These are phyloP conservation scores for Apiospora koreana DNA, from an alignment of 2,329 filamentous ascomycete species.

Conservation along the genomic window DNA sequence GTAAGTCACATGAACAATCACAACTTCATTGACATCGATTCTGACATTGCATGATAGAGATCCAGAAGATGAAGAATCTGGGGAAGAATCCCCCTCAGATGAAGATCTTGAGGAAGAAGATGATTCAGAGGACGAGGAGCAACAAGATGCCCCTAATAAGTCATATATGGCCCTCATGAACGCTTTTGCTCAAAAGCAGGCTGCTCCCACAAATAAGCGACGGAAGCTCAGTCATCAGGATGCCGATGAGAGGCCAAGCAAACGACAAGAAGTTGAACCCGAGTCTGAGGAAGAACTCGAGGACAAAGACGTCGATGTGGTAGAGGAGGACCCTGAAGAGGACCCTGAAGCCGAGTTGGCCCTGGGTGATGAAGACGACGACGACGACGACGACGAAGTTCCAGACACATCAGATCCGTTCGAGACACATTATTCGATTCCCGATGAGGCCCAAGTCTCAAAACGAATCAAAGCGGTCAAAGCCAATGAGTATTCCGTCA, in stretches of 20 bases:
- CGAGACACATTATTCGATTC: slow-evolving; percentile 74
- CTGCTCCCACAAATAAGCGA: slow-evolving; percentile 52
- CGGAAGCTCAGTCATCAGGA: slow-evolving; percentile 52
- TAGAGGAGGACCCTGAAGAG: slow-evolving; percentile 50
- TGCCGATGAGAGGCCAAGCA: slow-evolving; percentile 22
- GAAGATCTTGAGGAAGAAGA: slow-evolving; percentile 45
- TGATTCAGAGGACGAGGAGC: slow-evolving; percentile 44
- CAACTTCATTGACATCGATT: not conserved
- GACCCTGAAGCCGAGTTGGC: slow-evolving; percentile 37
- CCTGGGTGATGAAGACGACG: slow-evolving; percentile 38
- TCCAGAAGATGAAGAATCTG: slow-evolving; percentile 33
- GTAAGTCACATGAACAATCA: slow-evolving; percentile 28
- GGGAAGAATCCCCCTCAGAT: slow-evolving; percentile 42
- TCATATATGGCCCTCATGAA: slow-evolving; percentile 62
- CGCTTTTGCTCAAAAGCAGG: slow-evolving; percentile 49
- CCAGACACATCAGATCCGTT: slow-evolving; percentile 66
- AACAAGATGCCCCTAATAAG: slow-evolving; percentile 37
- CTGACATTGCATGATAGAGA: slow-evolving; percentile 22
- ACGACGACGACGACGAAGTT: slow-evolving; percentile 52
- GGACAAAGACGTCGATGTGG: slow-evolving; percentile 41
- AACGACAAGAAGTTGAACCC: slow-evolving; percentile 12
- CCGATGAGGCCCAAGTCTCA: slow-evolving; percentile 62
- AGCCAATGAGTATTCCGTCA: slow-evolving; percentile 51
- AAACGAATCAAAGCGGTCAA: slow-evolving; percentile 53
- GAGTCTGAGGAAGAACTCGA: slow-evolving; percentile 27